phyloP scores from a whole-genome alignment of 2,329 filamentous ascomycete genomes.

The Sarocladium strictum region DNA sequence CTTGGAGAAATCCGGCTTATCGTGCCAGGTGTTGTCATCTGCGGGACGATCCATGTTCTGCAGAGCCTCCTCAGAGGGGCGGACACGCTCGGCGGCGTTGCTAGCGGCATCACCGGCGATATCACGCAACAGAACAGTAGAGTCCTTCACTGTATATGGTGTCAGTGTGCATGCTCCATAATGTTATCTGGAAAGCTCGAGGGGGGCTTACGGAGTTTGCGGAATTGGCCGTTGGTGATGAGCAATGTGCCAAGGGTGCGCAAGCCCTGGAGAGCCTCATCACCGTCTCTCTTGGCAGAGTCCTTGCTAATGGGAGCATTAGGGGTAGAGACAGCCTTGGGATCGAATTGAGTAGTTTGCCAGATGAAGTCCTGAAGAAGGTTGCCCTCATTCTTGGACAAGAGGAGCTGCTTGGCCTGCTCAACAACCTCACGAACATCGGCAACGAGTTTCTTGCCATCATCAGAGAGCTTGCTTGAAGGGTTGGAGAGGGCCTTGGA shows the following conservation, averaged over 20 bases:
- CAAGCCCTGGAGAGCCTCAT: constrained; percentile 77
- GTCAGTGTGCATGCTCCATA: constrained; percentile 13
- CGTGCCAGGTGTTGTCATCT: constrained; percentile 90
- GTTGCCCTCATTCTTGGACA: constrained; percentile 94
- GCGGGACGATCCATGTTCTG: constrained; percentile 76
- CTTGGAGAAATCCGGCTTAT: constrained; percentile 70
- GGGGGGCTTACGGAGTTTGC: constrained; percentile 71
- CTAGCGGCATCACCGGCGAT: constrained; percentile 86
- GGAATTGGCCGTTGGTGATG: constrained; percentile 93
- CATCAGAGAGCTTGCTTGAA: constrained; percentile 69
- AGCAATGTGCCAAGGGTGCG: constrained; percentile 83
- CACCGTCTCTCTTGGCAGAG: constrained; percentile 72
- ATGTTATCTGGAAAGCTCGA: too few species aligned
- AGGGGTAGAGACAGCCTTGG: constrained; percentile 55
- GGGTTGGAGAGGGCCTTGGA: constrained; percentile 66
- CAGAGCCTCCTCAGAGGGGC: constrained; percentile 72
- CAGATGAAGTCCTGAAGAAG: constrained; percentile 95
- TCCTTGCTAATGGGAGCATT: constrained; percentile 68
- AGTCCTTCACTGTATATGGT: constrained; percentile 60
- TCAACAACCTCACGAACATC: constrained; percentile 77
- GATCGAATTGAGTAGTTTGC: constrained; percentile 74
- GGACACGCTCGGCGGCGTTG: constrained; percentile 68
- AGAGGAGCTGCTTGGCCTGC: constrained; percentile 75
- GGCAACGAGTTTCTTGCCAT: constrained; percentile 71
- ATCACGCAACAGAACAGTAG: constrained; percentile 73